Conservation (phyloP, 2,329 filamentous ascomycete genomes). For the Trichoderma endophyticum region DNA sequence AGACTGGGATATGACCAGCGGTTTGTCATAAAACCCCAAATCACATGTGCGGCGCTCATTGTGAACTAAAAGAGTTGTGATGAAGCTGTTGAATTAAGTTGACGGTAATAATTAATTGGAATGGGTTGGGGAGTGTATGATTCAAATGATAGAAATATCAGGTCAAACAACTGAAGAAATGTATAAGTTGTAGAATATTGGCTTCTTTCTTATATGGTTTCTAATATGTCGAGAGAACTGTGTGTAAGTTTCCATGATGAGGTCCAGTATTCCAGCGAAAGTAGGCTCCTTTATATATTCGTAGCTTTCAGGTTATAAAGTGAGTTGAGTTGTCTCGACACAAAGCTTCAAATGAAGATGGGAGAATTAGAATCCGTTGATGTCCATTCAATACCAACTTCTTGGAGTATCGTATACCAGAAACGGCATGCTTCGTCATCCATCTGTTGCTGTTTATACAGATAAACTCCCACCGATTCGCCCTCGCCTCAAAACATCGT, state of each 20-base stretch:
- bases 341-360: background rate
- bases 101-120: background rate
- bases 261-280: background rate
- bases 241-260: background rate
- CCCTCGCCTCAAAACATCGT: background rate
- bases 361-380: background rate
- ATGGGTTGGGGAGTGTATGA: background rate
- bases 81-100: background rate
- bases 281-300: background rate
- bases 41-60: background rate
- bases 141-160: background rate
- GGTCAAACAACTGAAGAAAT: background rate
- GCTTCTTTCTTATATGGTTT: background rate
- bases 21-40: slow-evolving; percentile 1
- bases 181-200: background rate
- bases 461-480: background rate
- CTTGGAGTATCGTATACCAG: background rate
- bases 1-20: slow-evolving; percentile 3
- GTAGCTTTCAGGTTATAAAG: background rate
- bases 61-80: background rate
- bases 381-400: background rate
- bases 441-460: background rate
- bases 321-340: background rate
- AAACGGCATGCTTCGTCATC: background rate
- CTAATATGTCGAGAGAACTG: background rate